These are phyloP conservation scores for Cenchrus purpureus DNA, from an alignment of 176 grass and related monocot species.

Conservation along the genomic window DNA sequence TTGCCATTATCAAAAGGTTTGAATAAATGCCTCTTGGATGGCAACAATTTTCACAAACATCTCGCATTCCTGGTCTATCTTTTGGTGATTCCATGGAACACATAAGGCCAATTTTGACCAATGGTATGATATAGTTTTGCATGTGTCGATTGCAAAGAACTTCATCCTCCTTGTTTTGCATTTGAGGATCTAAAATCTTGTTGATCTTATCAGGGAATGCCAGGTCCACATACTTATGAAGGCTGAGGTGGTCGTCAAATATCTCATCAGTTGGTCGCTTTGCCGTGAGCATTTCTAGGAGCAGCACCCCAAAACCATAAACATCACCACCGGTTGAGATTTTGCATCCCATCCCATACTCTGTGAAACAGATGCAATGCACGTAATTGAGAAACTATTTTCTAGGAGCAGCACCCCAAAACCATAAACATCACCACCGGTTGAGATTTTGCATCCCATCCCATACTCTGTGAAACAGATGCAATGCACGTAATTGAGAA, in stretches of 20 bases:
- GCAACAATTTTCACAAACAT: conserved; percentile 38
- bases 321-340: conserved; percentile 28
- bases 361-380: conserved; percentile 13
- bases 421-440: conserved; percentile 27
- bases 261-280: conserved; percentile 18
- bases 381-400: background rate
- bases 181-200: conserved; percentile 36
- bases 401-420: conserved; percentile 48
- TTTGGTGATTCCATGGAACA: conserved; percentile 38
- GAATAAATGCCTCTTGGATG: conserved; percentile 16
- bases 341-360: conserved; percentile 23
- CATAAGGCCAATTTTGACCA: conserved; percentile 33
- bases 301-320: conserved; percentile 46
- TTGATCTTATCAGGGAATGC: conserved; percentile 40
- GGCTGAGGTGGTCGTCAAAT: conserved; percentile 17
- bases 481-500: background rate
- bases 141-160: background rate
- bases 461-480: conserved; percentile 32
- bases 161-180: conserved; percentile 20
- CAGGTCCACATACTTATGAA: conserved; percentile 15
- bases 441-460: conserved; percentile 17
- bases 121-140: conserved; percentile 8
- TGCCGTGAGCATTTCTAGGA: conserved; percentile 33
- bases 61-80: conserved; percentile 38
- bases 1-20: background rate